Base-by-base conservation (phyloP, 768 basidiomycete genomes). In the Boletus sensibilis region DNA sequence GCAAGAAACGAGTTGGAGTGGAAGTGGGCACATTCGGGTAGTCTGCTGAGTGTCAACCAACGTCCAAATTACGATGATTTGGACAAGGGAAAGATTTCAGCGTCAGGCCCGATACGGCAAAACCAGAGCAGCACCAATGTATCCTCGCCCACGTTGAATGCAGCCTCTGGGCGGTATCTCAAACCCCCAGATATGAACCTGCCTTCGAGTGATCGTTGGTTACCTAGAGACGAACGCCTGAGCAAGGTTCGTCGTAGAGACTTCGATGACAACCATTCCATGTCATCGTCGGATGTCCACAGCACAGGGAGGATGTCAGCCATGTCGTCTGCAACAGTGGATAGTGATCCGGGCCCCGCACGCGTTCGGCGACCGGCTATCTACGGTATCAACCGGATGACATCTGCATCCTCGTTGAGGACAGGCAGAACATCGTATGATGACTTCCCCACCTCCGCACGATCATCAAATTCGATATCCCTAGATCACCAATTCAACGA, bases 231-330 rank as follows among this genome's bases (percentile, higher is more conserved):
- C 47, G 87, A 89, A 67, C 81, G 87, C 25, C 71, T 87, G 67
- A 74, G 81, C 52, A 94, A 94, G 77, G 88, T 84, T 58, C 82
- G 92, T 60, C 82, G 89, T 68, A 77, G 90, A 68, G 90, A 93
- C 64, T 88, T 82, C 62, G 93, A 95, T 73, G 93, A 94, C 67
- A 92, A 93, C 65, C 91, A 90, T 67, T 94, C 93, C 31, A 89
- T 92, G 82, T 92, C 91, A 52, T 92, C 89, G 29, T 92, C 90
- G 45, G 93, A 94, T 62, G 78, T 94, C 31, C 88, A 88, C 61
- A 89, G 85, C 68, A 76, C 84, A 51, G 81, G 86, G 40, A 84
- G 84, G 53, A 81, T 88, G 78, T 92, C 90, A 7, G 82, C 84
- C 34, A 83, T 90, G 64, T 94, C 91, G 20, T 89, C 90, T 65